Base-by-base conservation (phyloP, 2,329 filamentous ascomycete species). In the Thelonectria olida region DNA sequence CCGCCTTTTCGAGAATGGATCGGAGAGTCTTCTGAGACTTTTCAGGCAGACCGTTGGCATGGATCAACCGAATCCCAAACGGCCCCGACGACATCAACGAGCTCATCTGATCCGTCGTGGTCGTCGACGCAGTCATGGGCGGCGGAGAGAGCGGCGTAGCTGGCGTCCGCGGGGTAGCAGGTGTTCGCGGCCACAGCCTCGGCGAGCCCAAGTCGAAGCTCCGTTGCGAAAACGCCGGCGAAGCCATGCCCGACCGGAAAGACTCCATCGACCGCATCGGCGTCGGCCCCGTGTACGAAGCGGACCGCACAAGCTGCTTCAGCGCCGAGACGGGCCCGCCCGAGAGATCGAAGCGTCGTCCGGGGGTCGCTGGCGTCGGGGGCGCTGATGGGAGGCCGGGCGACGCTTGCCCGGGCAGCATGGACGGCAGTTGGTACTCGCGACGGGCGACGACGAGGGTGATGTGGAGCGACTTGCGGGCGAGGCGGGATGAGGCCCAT, bases 381-480 rank as follows among this genome's bases (percentile, higher is more conserved):
- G 74, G 75, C 9, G 66, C 62, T 17, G 59, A 38, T 2, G 69
- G 41, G 25, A 63, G n/a, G n/a, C n/a, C 57, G 0, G 68, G 63
- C 1, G 69, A 63, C 50, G 52, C 57, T 23, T 65, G 58, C 13
- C 73, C 64, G 19, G 71, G 64, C 45, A 69, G 23, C 56, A 72
- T 63, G 45, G 72, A 66, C n/a, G 84, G 84, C 7, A 88, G 75
- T 68, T 88, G 84, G 66, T 85, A 84, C 58, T 87, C 84, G 45
- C 82, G 81, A 38, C 83, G 80, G 44, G 87, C 80, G 20, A 88
- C 82, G 41, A 89, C 80, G 36, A 90, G 81, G 17, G 84, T 87
- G 53, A 89, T 76, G 68, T 86, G 82, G 2, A 88, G 74, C 8
- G 78, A 78, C 71, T 87, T 88, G 52, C 80, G 80, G 12, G 85